These are phyloP conservation scores for Melaleuca alternifolia DNA, from an alignment of 345 rosid species.

Conservation along the genomic window DNA sequence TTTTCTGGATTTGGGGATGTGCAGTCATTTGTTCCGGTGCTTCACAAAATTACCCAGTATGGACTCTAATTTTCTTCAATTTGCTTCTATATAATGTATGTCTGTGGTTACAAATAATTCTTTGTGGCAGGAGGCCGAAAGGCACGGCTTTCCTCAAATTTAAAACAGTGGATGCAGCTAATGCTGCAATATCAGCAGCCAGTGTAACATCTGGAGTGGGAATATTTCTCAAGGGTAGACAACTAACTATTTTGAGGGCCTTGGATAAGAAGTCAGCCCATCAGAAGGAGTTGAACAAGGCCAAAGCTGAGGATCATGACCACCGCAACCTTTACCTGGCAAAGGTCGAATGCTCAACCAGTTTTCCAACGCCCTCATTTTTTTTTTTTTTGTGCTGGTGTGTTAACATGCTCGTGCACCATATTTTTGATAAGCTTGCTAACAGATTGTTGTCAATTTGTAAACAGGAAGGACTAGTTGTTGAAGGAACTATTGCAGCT, in stretches of 20 bases:
- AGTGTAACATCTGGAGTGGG: slow-evolving; percentile 52
- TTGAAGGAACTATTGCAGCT: slow-evolving; percentile 86
- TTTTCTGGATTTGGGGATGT: slow-evolving; percentile 73
- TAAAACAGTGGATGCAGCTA: slow-evolving; percentile 54
- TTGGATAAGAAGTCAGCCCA: slow-evolving; percentile 77
- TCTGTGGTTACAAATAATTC: not conserved
- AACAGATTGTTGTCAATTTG: not conserved
- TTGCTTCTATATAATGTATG: not conserved
- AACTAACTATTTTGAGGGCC: slow-evolving; percentile 61
- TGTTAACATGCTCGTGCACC: not conserved
- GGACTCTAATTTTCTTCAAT: not conserved
- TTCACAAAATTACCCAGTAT: slow-evolving; percentile 84
- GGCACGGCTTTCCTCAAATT: slow-evolving; percentile 94
- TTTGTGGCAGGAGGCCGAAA: slow-evolving; percentile 62
- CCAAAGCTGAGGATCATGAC: slow-evolving; percentile 57
- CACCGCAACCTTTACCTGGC: slow-evolving; percentile 82
- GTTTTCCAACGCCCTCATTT: not conserved
- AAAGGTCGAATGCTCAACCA: slow-evolving; percentile 34
- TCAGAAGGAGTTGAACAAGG: slow-evolving; percentile 59
- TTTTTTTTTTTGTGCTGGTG: not conserved
- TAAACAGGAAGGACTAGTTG: slow-evolving; percentile 76
- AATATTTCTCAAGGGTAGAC: slow-evolving; percentile 73
- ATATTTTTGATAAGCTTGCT: not conserved
- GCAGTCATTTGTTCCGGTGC: slow-evolving; percentile 64
- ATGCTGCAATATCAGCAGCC: slow-evolving; percentile 72